Conservation (phyloP, 495 filamentous ascomycete genomes). For the Cercophora scortea region DNA sequence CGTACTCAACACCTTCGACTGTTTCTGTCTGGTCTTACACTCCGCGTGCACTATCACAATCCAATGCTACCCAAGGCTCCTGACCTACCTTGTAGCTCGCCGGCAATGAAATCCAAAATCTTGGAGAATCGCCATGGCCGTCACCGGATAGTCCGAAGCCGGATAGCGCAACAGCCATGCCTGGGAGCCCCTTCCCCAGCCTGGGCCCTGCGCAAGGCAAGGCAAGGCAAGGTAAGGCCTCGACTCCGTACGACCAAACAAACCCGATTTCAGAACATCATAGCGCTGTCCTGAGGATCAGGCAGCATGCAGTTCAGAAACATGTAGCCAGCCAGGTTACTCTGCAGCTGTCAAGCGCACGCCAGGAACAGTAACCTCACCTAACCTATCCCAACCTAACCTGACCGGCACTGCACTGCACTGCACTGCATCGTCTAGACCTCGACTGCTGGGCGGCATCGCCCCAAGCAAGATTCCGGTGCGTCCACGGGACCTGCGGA, state of each 20-base stretch:
- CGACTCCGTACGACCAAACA: conserved; percentile 2
- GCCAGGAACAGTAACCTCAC: too few species aligned
- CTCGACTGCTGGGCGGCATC: neutral
- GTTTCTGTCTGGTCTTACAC: too few species aligned
- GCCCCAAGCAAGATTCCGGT: conserved; percentile 15
- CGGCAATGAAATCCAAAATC: too few species aligned
- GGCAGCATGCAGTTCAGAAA: neutral
- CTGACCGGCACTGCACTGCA: neutral
- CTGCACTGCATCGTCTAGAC: neutral
- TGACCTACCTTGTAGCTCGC: too few species aligned
- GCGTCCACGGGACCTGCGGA: too few species aligned
- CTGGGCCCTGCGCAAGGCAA: neutral
- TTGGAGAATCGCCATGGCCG: too few species aligned
- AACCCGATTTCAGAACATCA: conserved; percentile 7
- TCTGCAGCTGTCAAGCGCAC: conserved; percentile 1
- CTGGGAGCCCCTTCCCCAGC: neutral
- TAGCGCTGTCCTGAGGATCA: neutral
- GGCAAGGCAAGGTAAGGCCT: neutral
- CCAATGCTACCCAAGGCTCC: too few species aligned
- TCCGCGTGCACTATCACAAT: too few species aligned
- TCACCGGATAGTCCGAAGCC: neutral
- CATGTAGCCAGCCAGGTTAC: too few species aligned
- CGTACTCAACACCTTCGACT: too few species aligned
- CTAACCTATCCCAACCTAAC: too few species aligned
- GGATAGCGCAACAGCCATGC: neutral